Percentiles rank a stretch among this genome's conserved stretches.
Evolutionary conservation across 129 eudicot genomes (phyloP).

Genomic region (Logfia minima): DNA sequence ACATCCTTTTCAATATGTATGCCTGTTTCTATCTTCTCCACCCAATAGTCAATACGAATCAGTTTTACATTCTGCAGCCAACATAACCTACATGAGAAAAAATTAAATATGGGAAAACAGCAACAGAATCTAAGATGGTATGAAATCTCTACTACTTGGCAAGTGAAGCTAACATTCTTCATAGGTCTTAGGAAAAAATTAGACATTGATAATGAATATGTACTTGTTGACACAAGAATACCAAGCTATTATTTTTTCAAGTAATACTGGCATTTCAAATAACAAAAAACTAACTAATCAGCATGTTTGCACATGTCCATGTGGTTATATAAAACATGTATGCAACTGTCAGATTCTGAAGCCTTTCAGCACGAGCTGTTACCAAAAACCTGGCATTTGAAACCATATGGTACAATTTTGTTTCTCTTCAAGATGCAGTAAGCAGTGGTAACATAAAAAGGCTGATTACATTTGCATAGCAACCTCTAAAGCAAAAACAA

Average conservation of each 20-base stretch:
- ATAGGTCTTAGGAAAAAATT: not conserved
- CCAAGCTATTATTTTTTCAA: not conserved
- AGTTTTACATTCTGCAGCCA: slow-evolving; percentile 81
- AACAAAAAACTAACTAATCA: not conserved
- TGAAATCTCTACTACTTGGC: not conserved
- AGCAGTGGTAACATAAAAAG: slow-evolving; percentile 4
- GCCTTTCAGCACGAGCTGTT: slow-evolving; percentile 15
- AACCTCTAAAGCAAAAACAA: slow-evolving; percentile 18
- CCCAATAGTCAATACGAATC: slow-evolving; percentile 90
- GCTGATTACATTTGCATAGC: slow-evolving; percentile 18
- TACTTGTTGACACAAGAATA: not conserved
- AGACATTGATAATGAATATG: not conserved
- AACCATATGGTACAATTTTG: not conserved
- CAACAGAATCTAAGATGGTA: slow-evolving; percentile 7
- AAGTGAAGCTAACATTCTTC: slow-evolving; percentile 5
- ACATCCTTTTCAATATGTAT: slow-evolving; percentile 68
- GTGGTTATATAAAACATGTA: slow-evolving; percentile 10
- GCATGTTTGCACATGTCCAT: not conserved
- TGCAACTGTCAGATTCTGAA: slow-evolving; percentile 6
- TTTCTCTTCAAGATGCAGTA: slow-evolving; percentile 8
- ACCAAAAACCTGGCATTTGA: not conserved
- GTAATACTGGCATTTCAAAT: slow-evolving; percentile 19
- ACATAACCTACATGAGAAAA: slow-evolving; percentile 80
- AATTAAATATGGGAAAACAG: slow-evolving; percentile 24
- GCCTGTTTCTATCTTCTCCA: slow-evolving; percentile 93